Percentiles rank a stretch among this genome's conserved stretches.
These are phyloP conservation scores for Colletotrichum lentis DNA, from an alignment of 2,329 filamentous ascomycete genomes.

Conservation along the genomic window DNA sequence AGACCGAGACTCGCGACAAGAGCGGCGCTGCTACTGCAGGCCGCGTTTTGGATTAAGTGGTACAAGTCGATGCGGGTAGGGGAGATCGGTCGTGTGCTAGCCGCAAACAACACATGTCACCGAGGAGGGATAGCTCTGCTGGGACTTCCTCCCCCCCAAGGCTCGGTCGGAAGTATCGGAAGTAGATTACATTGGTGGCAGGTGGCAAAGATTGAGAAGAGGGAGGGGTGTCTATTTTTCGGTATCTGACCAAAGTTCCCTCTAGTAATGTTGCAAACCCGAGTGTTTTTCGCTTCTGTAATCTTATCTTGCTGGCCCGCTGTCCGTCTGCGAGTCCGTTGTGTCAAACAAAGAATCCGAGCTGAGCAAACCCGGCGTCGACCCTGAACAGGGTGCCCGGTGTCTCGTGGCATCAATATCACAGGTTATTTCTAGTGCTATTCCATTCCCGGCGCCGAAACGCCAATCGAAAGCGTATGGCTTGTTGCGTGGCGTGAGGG, in stretches of 20 bases:
- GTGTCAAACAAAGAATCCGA: slow-evolving; percentile 32
- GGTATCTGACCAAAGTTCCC: slow-evolving; percentile 19
- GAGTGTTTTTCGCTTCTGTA: slow-evolving; percentile 7
- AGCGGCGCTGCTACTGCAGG: slow-evolving; percentile 77
- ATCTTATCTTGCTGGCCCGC: slow-evolving; percentile 14
- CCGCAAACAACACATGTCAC: not conserved
- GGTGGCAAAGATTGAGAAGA: slow-evolving; percentile 10
- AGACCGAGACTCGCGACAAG: slow-evolving; percentile 89
- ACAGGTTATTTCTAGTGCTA: slow-evolving; percentile 26
- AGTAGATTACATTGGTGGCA: slow-evolving; percentile 12
- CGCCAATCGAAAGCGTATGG: not conserved
- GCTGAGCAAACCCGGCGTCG: not conserved
- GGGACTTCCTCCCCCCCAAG: not conserved
- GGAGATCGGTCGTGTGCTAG: not conserved
- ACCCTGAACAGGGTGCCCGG: not conserved
- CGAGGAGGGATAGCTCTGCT: not conserved
- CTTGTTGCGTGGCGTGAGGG: not conserved
- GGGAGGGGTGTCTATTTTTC: slow-evolving; percentile 4
- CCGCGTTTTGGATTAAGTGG: slow-evolving; percentile 68
- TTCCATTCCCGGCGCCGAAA: slow-evolving; percentile 13
- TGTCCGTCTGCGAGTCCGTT: slow-evolving; percentile 22
- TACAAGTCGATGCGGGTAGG: not conserved
- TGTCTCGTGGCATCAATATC: not conserved
- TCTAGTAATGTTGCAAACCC: slow-evolving; percentile 27
- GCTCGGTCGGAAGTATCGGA: slow-evolving; percentile 1